Evolutionary conservation across 768 basidiomycete genomes (phyloP).

Genomic region (Mycena rosella): DNA sequence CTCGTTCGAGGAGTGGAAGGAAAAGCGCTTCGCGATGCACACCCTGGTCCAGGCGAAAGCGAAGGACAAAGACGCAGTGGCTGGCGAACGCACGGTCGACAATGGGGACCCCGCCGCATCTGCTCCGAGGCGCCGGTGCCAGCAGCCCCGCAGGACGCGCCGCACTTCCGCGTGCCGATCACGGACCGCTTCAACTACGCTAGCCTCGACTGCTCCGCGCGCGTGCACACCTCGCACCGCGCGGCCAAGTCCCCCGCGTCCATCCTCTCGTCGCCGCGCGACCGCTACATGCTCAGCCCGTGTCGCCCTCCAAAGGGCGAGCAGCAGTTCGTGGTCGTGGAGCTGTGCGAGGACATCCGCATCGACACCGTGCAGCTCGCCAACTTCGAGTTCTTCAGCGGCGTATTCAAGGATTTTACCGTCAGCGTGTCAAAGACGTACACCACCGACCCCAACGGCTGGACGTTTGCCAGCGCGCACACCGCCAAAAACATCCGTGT

Average conservation of each 20-base stretch:
- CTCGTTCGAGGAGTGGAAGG: constrained; percentile 92
- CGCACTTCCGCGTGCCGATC: constrained; percentile 79
- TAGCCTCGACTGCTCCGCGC: constrained; percentile 91
- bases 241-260: constrained; percentile 85
- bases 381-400: constrained; percentile 98
- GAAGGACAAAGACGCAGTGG: constrained; percentile 40
- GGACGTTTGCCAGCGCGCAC: constrained; percentile 83
- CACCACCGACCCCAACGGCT: constrained; percentile 68
- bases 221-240: constrained; percentile 87
- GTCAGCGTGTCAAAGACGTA: constrained; percentile 91
- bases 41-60: constrained; percentile 46
- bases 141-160: constrained; percentile 56
- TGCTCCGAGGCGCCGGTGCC: constrained; percentile 22
- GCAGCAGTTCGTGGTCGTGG: constrained; percentile 88
- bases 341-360: constrained; percentile 96
- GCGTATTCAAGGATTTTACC: constrained; percentile 92
- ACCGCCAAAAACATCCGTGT: constrained; percentile 92
- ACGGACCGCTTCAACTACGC: constrained; percentile 97
- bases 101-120: constrained; percentile 24
- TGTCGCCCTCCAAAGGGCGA: constrained; percentile 72
- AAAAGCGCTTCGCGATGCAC: constrained; percentile 65
- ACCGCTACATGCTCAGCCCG: constrained; percentile 97
- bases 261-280: constrained; percentile 90
- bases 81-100: constrained; percentile 19
- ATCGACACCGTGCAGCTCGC: constrained; percentile 97